These are phyloP conservation scores for Solanum habrochaites DNA, from an alignment of 257 asterid genomes.

Conservation along the genomic window DNA sequence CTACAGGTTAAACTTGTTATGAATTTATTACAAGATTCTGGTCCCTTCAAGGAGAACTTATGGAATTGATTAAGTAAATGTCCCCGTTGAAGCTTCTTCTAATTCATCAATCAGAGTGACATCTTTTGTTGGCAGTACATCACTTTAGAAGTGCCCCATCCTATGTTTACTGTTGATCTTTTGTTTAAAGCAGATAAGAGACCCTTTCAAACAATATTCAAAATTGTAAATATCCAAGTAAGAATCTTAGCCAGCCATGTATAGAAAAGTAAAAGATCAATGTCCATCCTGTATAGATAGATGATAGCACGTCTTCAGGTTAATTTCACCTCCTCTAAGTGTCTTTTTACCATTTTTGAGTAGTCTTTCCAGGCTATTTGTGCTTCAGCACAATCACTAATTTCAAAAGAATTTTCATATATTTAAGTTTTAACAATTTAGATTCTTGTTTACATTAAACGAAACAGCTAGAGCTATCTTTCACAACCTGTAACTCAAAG, in stretches of 20 bases:
- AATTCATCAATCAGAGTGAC: background rate
- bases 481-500: background rate
- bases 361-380: background rate
- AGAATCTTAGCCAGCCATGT: background rate
- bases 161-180: background rate
- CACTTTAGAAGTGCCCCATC: background rate
- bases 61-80: background rate
- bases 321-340: background rate
- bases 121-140: background rate
- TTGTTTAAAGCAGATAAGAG: background rate
- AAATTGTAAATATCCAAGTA: background rate
- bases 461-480: background rate
- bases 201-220: background rate
- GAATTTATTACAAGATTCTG: slow-evolving; percentile 57
- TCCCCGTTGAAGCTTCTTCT: background rate
- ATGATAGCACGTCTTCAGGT: background rate
- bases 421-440: no score
- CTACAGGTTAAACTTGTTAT: slow-evolving; percentile 64
- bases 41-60: slow-evolving; percentile 65
- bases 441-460: background rate
- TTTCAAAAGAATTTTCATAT: no score
- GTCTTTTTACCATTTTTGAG: background rate
- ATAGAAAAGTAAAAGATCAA: background rate
- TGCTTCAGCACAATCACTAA: no score
- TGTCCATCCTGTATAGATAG: background rate